Conservation (phyloP, 208 protist species). For the Leishmania guyanensis region DNA sequence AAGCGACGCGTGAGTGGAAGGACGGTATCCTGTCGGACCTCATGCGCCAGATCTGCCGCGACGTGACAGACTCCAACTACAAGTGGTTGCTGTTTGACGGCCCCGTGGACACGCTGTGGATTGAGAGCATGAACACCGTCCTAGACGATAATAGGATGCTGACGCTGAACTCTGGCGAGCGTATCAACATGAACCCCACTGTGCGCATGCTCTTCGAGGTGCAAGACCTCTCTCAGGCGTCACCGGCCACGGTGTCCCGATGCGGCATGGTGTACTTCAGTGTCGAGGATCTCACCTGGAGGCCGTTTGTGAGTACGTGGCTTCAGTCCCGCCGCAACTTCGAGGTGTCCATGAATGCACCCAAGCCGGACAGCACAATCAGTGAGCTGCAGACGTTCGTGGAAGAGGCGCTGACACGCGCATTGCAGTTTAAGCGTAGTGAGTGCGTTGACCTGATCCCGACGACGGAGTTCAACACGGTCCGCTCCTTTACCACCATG, state of each 20-base stretch:
- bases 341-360: constrained; percentile 89
- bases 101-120: constrained; percentile 99
- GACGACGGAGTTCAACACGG: constrained; percentile 84
- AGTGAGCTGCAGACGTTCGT: constrained; percentile 86
- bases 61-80: constrained; percentile 91
- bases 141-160: constrained; percentile 99
- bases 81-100: constrained; percentile 99
- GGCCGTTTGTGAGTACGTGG: constrained; percentile 95
- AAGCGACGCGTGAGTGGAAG: constrained; percentile 97
- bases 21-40: constrained; percentile 97
- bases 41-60: constrained; percentile 93
- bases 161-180: constrained; percentile 98
- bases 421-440: constrained; percentile 77
- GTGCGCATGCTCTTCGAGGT: constrained; percentile 99
- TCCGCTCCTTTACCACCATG: constrained; percentile 94
- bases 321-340: constrained; percentile 82
- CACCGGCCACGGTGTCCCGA: constrained; percentile 98
- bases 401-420: constrained; percentile 76
- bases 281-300: constrained; percentile 94
- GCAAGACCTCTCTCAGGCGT: constrained; percentile 97
- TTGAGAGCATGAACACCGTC: constrained; percentile 99
- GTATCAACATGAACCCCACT: constrained; percentile 96
- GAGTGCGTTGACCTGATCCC: constrained; percentile 93
- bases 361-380: constrained; percentile 89
- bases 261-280: constrained; percentile 99